Conservation (phyloP, 805 yeast genomes). For the Saturnispora gosingensis region DNA sequence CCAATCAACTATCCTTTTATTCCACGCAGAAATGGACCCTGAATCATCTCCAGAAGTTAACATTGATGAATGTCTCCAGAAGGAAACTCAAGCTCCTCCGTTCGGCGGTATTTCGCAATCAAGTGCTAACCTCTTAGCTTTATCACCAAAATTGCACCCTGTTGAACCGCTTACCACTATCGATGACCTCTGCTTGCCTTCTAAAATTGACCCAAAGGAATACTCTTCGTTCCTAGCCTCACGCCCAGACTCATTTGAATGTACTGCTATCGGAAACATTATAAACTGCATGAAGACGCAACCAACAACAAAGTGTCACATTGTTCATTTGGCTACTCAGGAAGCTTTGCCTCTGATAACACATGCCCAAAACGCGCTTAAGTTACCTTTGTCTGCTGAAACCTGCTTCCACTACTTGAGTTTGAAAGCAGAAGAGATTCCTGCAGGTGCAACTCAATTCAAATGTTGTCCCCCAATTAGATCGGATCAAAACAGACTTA, state of each 20-base stretch:
- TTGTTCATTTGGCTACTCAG: slow-evolving; percentile 83
- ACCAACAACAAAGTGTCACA: slow-evolving; percentile 66
- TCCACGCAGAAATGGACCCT: slow-evolving; percentile 80
- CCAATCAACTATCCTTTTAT: slow-evolving; percentile 66
- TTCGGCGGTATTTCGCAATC: slow-evolving; percentile 31
- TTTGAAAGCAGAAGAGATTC: slow-evolving; percentile 66
- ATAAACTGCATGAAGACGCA: slow-evolving; percentile 48
- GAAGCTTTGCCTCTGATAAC: slow-evolving; percentile 69
- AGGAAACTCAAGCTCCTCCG: background rate
- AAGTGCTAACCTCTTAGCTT: slow-evolving; percentile 46
- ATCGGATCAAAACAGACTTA: slow-evolving; percentile 55
- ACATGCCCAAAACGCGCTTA: slow-evolving; percentile 44
- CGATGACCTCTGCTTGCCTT: slow-evolving; percentile 12
- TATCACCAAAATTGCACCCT: slow-evolving; percentile 46
- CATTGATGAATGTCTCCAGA: background rate
- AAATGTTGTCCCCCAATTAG: slow-evolving; percentile 96
- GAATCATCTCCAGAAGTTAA: background rate
- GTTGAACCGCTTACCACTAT: slow-evolving; percentile 42
- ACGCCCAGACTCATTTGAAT: slow-evolving; percentile 82
- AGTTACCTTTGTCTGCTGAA: slow-evolving; percentile 70
- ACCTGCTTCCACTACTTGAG: slow-evolving; percentile 91
- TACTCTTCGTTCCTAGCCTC: slow-evolving; percentile 72
- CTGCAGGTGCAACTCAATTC: slow-evolving; percentile 70
- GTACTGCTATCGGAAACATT: slow-evolving; percentile 70
- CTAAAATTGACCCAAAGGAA: slow-evolving; percentile 42